phyloP scores from a whole-genome alignment of 768 basidiomycete genomes.

The Phlebiopsis flavidoalba region DNA sequence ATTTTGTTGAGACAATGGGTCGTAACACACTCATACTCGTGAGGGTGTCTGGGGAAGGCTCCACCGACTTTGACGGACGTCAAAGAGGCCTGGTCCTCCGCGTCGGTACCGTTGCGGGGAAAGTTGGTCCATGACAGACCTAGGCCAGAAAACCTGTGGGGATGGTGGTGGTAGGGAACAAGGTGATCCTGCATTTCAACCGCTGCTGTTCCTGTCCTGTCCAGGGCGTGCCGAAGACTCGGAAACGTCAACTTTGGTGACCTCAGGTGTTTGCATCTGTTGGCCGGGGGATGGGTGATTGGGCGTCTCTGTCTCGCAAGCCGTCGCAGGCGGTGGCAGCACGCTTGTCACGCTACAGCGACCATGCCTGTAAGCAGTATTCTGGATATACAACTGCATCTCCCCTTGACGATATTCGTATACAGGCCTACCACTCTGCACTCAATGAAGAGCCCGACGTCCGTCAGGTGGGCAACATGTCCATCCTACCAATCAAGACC shows the following conservation, averaged over 20 bases:
- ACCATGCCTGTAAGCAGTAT: constrained; percentile 21
- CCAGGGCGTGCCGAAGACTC: neutral
- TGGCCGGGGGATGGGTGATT: neutral
- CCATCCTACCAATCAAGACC: constrained; percentile 86
- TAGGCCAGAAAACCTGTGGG: neutral
- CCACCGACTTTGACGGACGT: constrained; percentile 40
- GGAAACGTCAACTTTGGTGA: neutral
- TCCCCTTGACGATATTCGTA: constrained; percentile 20
- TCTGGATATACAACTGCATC: neutral
- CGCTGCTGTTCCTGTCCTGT: neutral
- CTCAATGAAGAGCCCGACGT: constrained; percentile 83
- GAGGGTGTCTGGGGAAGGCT: constrained; percentile 64
- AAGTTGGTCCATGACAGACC: neutral
- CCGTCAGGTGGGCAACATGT: constrained; percentile 84
- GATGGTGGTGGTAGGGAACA: neutral
- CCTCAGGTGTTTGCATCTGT: neutral
- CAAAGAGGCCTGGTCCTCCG: constrained; percentile 40
- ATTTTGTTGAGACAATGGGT: neutral
- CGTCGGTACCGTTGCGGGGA: constrained; percentile 8
- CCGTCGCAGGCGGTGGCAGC: neutral
- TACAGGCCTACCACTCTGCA: constrained; percentile 92
- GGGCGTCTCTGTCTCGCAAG: neutral
- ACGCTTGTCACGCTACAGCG: neutral
- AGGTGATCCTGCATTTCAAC: neutral
- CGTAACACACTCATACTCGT: constrained; percentile 52